phyloP scores from a whole-genome alignment of 495 filamentous ascomycete species.

The Hypoxylon trugodes region DNA sequence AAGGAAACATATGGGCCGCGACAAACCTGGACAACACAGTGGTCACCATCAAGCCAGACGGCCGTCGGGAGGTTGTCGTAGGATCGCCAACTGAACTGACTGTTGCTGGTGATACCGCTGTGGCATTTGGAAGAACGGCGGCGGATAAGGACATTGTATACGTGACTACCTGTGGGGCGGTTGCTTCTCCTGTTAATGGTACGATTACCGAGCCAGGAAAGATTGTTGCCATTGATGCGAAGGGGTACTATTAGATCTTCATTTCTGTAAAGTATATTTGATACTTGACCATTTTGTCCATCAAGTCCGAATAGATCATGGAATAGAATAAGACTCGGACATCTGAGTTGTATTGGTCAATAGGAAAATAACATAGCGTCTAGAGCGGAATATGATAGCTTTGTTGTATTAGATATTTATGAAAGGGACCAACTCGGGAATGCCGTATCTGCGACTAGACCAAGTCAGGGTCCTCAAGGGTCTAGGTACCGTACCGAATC shows the following conservation, averaged over 20 bases:
- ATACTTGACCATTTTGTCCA: too few species aligned
- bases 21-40: constrained; percentile 39
- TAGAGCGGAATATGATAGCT: too few species aligned
- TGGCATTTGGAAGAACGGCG: constrained; percentile 35
- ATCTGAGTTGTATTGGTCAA: too few species aligned
- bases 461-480: too few species aligned
- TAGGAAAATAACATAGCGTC: too few species aligned
- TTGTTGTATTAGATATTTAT: too few species aligned
- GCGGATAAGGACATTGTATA: constrained; percentile 40
- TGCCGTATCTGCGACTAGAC: too few species aligned
- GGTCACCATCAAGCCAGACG: constrained; percentile 24
- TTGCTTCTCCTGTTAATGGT: constrained; percentile 44
- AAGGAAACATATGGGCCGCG: constrained; percentile 41
- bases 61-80: constrained; percentile 22
- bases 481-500: too few species aligned
- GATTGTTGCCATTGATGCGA: constrained; percentile 45
- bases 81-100: constrained; percentile 36
- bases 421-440: neutral
- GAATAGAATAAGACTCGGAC: too few species aligned
- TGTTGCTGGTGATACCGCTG: constrained; percentile 40
- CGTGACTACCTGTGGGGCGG: constrained; percentile 34
- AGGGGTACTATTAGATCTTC: neutral
- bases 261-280: neutral
- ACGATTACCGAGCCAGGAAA: constrained; percentile 43
- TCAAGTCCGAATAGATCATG: too few species aligned